Evolutionary conservation across 164 flowering plant genomes (phyloP).

Genomic region (grape (Vitis vinifera)): ASM3070453v1 NC_081814.1:3069001-3069500

Average conservation of each 20-base stretch:
- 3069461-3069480: not conserved
- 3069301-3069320: slow-evolving; percentile 46
- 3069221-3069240: too few species aligned
- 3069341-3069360: slow-evolving; percentile 1
- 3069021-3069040: too few species aligned
- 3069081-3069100: too few species aligned
- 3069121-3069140: too few species aligned
- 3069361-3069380: slow-evolving; percentile 2
- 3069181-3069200: not conserved
- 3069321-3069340: slow-evolving; percentile 4
- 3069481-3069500: not conserved
- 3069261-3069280: slow-evolving; percentile 5
- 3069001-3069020: too few species aligned
- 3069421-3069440: not conserved
- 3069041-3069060: too few species aligned
- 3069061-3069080: too few species aligned
- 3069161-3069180: too few species aligned
- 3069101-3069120: too few species aligned
- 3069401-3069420: not conserved
- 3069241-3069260: not conserved
- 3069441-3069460: slow-evolving; percentile 1
- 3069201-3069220: slow-evolving; percentile 21
- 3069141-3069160: too few species aligned
- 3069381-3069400: not conserved
- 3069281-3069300: slow-evolving; percentile 39